These are phyloP conservation scores for Beta lomatogona DNA, from an alignment of 179 eudicot genomes.

Conservation along the genomic window DNA sequence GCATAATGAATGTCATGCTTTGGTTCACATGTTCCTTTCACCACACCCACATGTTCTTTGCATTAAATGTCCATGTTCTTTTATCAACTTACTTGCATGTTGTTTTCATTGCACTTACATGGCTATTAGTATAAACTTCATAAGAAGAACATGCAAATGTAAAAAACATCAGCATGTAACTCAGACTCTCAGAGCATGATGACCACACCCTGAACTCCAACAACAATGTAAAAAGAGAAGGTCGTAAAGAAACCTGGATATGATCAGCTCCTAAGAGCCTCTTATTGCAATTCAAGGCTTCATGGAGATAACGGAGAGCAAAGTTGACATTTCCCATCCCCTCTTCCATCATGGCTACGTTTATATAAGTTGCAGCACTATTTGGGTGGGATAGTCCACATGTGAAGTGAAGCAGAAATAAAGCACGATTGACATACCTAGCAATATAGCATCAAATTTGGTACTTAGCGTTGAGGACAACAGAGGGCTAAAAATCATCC, in stretches of 20 bases:
- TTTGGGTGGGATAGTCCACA: slow-evolving; percentile 98
- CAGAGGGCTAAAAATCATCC: not conserved
- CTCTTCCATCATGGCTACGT: slow-evolving; percentile 99
- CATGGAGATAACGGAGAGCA: slow-evolving; percentile 97
- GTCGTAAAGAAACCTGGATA: slow-evolving; percentile 70
- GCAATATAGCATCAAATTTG: slow-evolving; percentile 10
- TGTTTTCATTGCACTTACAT: no score
- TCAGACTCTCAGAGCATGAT: not conserved
- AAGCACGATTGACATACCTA: slow-evolving; percentile 98
- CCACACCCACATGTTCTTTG: no score
- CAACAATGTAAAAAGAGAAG: slow-evolving; percentile 14
- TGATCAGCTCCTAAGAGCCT: slow-evolving; percentile 92
- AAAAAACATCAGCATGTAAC: no score
- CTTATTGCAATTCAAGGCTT: slow-evolving; percentile 96
- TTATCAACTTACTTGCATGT: no score
- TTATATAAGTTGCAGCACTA: slow-evolving; percentile 97
- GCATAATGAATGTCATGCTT: no score
- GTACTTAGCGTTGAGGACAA: not conserved
- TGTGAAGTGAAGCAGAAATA: slow-evolving; percentile 87
- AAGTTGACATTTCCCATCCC: slow-evolving; percentile 98
- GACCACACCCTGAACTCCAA: not conserved
- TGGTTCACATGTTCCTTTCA: no score
- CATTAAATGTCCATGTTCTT: no score
- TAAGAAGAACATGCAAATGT: no score
- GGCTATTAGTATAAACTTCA: no score